Base-by-base conservation (phyloP, 106 monocot genomes). In the Cymbidium sinense region DNA sequence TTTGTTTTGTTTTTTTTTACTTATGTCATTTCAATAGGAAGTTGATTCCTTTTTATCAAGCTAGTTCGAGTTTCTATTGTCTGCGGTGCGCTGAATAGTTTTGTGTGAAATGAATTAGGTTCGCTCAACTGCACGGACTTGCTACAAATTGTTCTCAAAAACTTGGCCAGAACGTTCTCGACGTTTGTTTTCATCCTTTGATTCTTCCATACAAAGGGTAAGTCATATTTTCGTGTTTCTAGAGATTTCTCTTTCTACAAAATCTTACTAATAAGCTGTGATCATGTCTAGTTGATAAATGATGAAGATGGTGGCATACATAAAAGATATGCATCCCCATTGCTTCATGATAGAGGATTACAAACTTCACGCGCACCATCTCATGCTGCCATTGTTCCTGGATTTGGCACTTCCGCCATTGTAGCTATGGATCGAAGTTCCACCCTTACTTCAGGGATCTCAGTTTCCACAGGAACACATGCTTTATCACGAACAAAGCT, bases 231-330 rank as follows among this genome's bases (percentile, higher is more conserved):
- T 72, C 70, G 71, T 55, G 18, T 33, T 20, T 62, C 65, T 30
- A 75, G 0, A 9, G 10, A 12, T 30, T 12, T n/a, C 33, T 67
- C n/a, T 30, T 31, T 21, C 8, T 67, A 67, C 67, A 89, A 33
- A 33, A 92, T 5, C 4, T 33, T 67, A 33, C 13, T 28, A 30
- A 15, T 67, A 31, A 21, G 4, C 31, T 67, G 31, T 2, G 34
- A 31, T 20, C 51, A 37, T 80, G 43, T 88, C 36, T 77, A 94
- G 94, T 81, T 93, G 75, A 86, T 95, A 77, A 89, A 99, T 85
- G 95, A 99, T 75, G 99, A 99, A 91, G 95, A 99, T 84, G 99
- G 98, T 12, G 98, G 90, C 27, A 80, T 91, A 77, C 99, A 99
- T 75, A 99, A 91, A 81, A 88, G 99, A 79, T 95, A 93, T 85